These are phyloP conservation scores for Herpetomonas tarakana DNA, from an alignment of 208 protist species.

Conservation along the genomic window DNA sequence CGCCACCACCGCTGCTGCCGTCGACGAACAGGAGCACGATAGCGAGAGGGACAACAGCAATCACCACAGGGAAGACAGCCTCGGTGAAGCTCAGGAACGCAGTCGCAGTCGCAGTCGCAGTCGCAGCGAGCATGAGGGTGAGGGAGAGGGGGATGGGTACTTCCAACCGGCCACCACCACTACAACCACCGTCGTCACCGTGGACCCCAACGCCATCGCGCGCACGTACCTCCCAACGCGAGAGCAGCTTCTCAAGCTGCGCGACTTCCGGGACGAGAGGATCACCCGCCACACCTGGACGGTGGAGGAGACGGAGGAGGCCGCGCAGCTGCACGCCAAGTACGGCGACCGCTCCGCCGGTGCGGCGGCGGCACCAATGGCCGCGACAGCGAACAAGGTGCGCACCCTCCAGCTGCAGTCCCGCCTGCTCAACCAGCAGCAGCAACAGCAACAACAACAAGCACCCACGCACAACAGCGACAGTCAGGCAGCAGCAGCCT, in stretches of 20 bases:
- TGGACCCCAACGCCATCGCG: conserved; percentile 1
- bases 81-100: not conserved
- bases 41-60: not conserved
- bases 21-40: not conserved
- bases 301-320: conserved; percentile 38
- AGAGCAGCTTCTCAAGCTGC: conserved; percentile 36
- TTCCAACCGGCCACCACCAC: not conserved
- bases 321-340: conserved; percentile 30
- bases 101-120: no score
- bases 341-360: conserved; percentile 25
- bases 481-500: not conserved
- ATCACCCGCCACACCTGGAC: conserved; percentile 49
- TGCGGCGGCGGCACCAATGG: conserved; percentile 31
- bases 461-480: no score
- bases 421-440: not conserved
- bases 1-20: conserved; percentile 5
- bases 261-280: conserved; percentile 27
- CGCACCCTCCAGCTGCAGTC: conserved; percentile 7
- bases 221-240: conserved; percentile 44
- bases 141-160: no score
- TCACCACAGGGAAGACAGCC: not conserved
- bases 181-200: not conserved
- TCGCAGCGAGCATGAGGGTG: no score
- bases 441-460: no score
- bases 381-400: conserved; percentile 22